These are phyloP conservation scores for Houttuynia cordata DNA, from an alignment of 164 flowering plant genomes.

Conservation along the genomic window DNA sequence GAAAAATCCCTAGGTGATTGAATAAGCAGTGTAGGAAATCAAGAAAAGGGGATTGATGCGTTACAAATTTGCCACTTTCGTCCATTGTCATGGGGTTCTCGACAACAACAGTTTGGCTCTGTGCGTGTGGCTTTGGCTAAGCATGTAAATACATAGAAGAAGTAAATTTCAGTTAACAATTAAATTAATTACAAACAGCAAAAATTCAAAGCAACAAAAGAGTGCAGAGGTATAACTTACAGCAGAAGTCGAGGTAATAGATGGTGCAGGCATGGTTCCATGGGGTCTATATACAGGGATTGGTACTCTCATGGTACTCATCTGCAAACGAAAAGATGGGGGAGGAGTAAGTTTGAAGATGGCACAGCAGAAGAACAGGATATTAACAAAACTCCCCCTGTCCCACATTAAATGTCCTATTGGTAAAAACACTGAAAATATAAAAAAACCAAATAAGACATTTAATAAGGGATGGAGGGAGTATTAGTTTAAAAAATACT, in stretches of 20 bases:
- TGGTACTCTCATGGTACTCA: slow-evolving; percentile 44
- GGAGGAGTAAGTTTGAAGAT: background rate
- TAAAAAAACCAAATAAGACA: no score
- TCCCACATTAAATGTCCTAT: no score
- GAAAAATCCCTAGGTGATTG: background rate
- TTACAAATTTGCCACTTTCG: slow-evolving; percentile 89
- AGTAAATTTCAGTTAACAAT: no score
- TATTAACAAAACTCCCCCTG: no score
- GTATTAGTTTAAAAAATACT: slow-evolving; percentile 1
- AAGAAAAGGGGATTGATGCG: background rate
- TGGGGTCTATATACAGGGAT: slow-evolving; percentile 47
- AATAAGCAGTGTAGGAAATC: background rate
- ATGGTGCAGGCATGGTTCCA: slow-evolving; percentile 28
- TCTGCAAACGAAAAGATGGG: slow-evolving; percentile 21
- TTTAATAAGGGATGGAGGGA: no score
- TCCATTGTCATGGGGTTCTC: slow-evolving; percentile 95
- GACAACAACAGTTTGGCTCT: slow-evolving; percentile 81
- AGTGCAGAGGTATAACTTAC: slow-evolving; percentile 24
- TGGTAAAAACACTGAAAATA: no score
- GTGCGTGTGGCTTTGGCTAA: slow-evolving; percentile 28
- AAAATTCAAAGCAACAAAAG: background rate
- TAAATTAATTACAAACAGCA: background rate
- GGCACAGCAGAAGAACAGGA: no score
- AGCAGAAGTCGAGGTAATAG: slow-evolving; percentile 46
- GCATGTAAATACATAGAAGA: background rate